Percentiles rank a stretch among this genome's conserved stretches.
phyloP scores from a whole-genome alignment of 768 basidiomycete genomes.

The Boletales sp. region DNA sequence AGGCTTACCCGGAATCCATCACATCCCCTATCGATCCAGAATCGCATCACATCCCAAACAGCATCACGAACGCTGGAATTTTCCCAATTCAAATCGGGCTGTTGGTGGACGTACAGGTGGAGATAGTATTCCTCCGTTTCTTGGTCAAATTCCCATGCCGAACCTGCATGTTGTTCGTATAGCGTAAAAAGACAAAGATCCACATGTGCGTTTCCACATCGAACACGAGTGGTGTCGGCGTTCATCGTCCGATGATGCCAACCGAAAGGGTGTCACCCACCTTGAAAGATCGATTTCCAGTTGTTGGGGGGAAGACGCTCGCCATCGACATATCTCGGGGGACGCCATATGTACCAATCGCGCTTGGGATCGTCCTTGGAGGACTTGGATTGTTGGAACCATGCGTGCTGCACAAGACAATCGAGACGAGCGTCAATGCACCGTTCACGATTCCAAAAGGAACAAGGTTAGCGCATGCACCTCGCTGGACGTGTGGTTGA shows the following conservation, averaged over 20 bases:
- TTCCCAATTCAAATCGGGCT: slow-evolving; percentile 80
- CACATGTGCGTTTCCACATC: slow-evolving; percentile 1
- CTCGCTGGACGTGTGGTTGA: slow-evolving; percentile 71
- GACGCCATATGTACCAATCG: slow-evolving; percentile 77
- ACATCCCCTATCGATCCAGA: slow-evolving; percentile 72
- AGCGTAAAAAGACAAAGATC: not conserved
- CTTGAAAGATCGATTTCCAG: slow-evolving; percentile 67
- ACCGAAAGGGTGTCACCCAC: slow-evolving; percentile 27
- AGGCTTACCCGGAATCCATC: slow-evolving; percentile 68
- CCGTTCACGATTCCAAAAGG: slow-evolving; percentile 1
- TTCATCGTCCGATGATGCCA: not conserved
- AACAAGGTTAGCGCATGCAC: slow-evolving; percentile 24
- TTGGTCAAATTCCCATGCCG: slow-evolving; percentile 71
- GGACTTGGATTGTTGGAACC: slow-evolving; percentile 61
- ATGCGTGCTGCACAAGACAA: slow-evolving; percentile 48
- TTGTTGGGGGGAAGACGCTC: slow-evolving; percentile 65
- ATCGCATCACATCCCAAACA: slow-evolving; percentile 62
- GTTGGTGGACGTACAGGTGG: slow-evolving; percentile 61
- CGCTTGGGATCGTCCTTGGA: slow-evolving; percentile 54
- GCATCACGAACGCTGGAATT: slow-evolving; percentile 57
- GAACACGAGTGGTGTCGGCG: not conserved
- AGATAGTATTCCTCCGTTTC: slow-evolving; percentile 67
- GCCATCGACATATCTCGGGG: slow-evolving; percentile 52
- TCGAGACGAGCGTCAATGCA: not conserved
- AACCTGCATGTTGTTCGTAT: slow-evolving; percentile 35